Percentiles rank a stretch among this genome's conserved stretches.
phyloP scores from a whole-genome alignment of 2,329 filamentous ascomycete species.

The Emericellopsis cladophorae region DNA sequence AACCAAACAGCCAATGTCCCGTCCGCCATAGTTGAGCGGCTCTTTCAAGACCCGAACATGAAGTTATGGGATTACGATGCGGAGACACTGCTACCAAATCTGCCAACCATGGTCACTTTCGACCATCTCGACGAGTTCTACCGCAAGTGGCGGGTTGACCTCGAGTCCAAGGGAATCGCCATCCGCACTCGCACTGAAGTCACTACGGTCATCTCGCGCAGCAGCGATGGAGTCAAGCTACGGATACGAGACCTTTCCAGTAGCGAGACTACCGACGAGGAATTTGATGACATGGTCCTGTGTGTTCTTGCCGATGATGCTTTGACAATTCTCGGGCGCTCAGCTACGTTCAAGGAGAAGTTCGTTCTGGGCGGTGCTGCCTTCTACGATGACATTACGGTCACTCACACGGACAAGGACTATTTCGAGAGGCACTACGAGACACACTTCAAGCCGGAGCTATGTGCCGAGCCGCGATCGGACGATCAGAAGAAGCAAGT shows the following conservation, averaged over 20 bases:
- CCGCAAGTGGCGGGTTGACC: constrained; percentile 40
- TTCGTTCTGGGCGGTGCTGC: constrained; percentile 58
- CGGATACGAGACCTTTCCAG: constrained; percentile 27
- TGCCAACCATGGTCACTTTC: constrained; percentile 55
- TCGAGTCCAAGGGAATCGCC: constrained; percentile 40
- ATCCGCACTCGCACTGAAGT: constrained; percentile 45
- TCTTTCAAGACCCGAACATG: constrained; percentile 46
- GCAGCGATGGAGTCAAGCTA: constrained; percentile 35
- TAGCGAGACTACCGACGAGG: constrained; percentile 37
- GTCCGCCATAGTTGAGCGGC: constrained; percentile 49
- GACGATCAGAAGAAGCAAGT: constrained; percentile 24
- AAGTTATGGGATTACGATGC: constrained; percentile 46
- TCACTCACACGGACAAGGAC: constrained; percentile 51
- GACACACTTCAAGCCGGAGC: constrained; percentile 38
- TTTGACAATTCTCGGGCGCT: constrained; percentile 44
- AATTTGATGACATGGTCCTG: constrained; percentile 54
- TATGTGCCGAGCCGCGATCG: constrained; percentile 33
- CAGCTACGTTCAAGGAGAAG: constrained; percentile 47
- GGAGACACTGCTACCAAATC: constrained; percentile 40
- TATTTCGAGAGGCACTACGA: constrained; percentile 62
- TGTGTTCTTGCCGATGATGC: constrained; percentile 54
- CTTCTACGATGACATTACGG: constrained; percentile 57
- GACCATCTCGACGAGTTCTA: constrained; percentile 51
- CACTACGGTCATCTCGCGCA: constrained; percentile 34
- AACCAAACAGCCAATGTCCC: constrained; percentile 64